Base-by-base conservation (phyloP, 331 rosid species). In the Quercus lobata region DNA sequence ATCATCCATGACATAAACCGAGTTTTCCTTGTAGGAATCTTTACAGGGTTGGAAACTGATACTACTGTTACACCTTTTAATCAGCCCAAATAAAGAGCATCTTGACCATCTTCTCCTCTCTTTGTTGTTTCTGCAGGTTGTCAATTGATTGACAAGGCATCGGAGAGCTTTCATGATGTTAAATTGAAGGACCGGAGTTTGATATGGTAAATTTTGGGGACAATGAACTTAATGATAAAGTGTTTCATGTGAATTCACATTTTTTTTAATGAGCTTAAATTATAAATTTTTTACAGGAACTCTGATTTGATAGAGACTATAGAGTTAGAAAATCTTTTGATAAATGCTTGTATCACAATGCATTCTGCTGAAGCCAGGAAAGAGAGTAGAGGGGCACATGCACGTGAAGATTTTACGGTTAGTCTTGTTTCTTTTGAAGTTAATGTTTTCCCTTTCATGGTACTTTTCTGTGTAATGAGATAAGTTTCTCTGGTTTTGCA, bases 321-420 rank as follows among this genome's bases (percentile, higher is more conserved):
- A 65, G 99, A 96, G 84, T 77, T 96, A 89, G 99, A 96, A 87
- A 96, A 96, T 82, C 98, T 96, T 78, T 84, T 96, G 90, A 93
- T 96, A 89, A 96, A 93, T 92, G 98, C 99, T 63, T 87, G 89
- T 79, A 63, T 96, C 88, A 96, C 99, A 73, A 90, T 96, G 98
- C 93, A 90, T 86, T 96, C 99, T 57, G 99, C 99, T 78, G 99
- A 96, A 90, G 99, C 98, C 79, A 91, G 99, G 93, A 91, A 96
- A 89, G 99, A 96, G 84, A 93, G 98, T 81, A 87, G 99, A 86
- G 99, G 99, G 61, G 99, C 99, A 65, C 99, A 96, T 83, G 97
- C 97, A 65, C 99, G 94, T 6, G 99, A 96, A 88, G 99, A 96
- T 82, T 96, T 91, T 83, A 79, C 90, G 61, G 99, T 93, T 62